Conservation (phyloP, 768 basidiomycete genomes). For the Calocera cornea region DNA sequence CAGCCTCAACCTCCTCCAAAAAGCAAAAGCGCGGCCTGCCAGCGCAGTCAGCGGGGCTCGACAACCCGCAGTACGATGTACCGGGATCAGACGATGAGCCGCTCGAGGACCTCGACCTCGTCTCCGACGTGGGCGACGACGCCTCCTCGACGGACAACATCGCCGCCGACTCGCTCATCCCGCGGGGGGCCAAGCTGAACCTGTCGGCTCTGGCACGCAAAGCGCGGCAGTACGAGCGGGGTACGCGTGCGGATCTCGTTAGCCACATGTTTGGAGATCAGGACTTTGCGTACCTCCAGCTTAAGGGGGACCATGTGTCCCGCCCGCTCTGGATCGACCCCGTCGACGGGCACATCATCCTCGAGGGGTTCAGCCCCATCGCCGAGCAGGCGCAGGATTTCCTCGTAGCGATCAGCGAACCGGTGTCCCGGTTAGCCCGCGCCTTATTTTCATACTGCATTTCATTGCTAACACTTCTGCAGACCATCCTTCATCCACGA, state of each 20-base stretch:
- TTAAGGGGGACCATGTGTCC: constrained; percentile 13
- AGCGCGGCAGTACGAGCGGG: background rate
- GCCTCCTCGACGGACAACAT: background rate
- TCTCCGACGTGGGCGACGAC: constrained; percentile 6
- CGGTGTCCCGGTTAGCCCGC: constrained; percentile 82
- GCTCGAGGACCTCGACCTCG: constrained; percentile 4
- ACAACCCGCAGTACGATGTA: background rate
- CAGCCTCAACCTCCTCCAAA: background rate
- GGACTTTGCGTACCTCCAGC: constrained; percentile 25
- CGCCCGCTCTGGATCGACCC: constrained; percentile 68
- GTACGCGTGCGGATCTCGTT: constrained; percentile 9
- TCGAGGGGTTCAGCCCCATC: constrained; percentile 95
- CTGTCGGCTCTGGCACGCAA: background rate
- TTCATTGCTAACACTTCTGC: background rate
- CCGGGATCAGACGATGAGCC: constrained; percentile 3
- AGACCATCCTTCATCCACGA: constrained; percentile 98
- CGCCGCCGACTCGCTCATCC: background rate
- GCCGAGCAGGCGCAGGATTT: constrained; percentile 98
- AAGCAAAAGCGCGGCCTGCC: background rate
- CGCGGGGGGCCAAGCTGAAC: background rate
- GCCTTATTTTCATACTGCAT: background rate
- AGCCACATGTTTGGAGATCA: constrained; percentile 55
- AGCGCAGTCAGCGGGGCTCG: background rate
- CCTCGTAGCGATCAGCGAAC: constrained; percentile 93
- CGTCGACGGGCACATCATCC: constrained; percentile 81